Evolutionary conservation across 2,329 filamentous ascomycete genomes (phyloP).

Genomic region (Pestalotiopsis sp.): DNA sequence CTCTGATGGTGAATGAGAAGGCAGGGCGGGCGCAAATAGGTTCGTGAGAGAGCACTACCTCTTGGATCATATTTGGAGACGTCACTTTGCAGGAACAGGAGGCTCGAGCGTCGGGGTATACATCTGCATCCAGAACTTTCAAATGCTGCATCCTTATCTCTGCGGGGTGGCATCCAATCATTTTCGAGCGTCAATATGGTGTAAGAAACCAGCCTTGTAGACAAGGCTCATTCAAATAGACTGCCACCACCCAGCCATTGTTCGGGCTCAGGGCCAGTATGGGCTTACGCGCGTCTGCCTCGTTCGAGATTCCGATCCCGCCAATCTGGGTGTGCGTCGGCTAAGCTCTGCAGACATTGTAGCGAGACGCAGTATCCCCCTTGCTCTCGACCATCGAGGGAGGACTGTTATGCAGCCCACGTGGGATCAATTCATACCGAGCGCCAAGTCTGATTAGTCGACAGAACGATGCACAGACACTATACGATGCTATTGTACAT

Average conservation of each 20-base stretch:
- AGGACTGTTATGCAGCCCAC: not conserved
- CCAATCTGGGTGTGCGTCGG: not conserved
- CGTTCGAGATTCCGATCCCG: not conserved
- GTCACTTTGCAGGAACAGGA: not conserved
- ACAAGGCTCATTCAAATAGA: not conserved
- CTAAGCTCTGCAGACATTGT: not conserved
- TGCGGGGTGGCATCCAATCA: not conserved
- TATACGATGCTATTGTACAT: not conserved
- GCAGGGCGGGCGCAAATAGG: not conserved
- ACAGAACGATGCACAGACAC: not conserved
- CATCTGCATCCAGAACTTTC: not conserved
- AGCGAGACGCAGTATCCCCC: not conserved
- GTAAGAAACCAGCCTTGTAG: not conserved
- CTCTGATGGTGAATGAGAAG: not conserved
- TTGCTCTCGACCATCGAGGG: not conserved
- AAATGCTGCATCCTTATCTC: not conserved
- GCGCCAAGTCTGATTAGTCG: not conserved
- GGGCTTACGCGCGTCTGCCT: not conserved
- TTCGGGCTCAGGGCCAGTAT: not conserved
- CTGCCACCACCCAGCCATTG: not conserved
- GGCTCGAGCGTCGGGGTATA: constrained; percentile 1
- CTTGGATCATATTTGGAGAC: not conserved
- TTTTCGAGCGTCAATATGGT: not conserved
- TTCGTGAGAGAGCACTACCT: not conserved
- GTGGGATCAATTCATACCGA: not conserved